Evolutionary conservation across 129 eudicot species (phyloP), one percentile per base, ranked within the genome.

Genomic region (Artemisia annua): DNA sequence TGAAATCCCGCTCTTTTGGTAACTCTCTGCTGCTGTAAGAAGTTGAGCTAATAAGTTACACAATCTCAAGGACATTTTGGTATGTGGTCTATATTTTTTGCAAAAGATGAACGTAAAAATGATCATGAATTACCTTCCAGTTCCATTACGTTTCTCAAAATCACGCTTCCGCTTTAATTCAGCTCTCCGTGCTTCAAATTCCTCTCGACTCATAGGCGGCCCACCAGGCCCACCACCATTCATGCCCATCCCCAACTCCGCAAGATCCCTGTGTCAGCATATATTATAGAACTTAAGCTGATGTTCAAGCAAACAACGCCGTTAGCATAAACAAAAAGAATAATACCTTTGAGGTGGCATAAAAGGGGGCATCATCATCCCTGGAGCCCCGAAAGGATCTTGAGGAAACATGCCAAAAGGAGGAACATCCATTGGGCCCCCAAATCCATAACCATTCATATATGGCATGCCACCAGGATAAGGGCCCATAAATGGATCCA

Each of bases 111-210:
- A 5, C 9, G 26, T 51, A 11, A 30, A 62, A 14, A 14, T 61
- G 16, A 9, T 59, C 5, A 66, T 16, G 62, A 53, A 55, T 75
- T 75, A 90, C 97, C 96, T 86, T 61, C 72, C 77, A 0, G 77
- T 35, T 62, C 72, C 72, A 71, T 83, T 85, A 11, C 81, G 85
- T 71, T 85, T 83, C 81, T 94, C 97, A 75, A 84, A 83, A 24
- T 90, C 99, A 18, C 83, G 87, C 77, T 90, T 88, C 83, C 91
- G 60, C 79, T 79, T 95, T 12, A 90, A 32, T 71, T 94, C 91
- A 43, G 91, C 89, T 77, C 92, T 86, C n/a, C 89, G 87, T 70
- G 99, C 99, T 81, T 95, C 96, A 80, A 88, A 95, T 77, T 90
- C 94, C 84, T 88, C 91, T 48, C 96, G 80, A 64, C 95, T 86